Base-by-base conservation (phyloP, 345 rosid species). In the Gossypium turneri region DNA sequence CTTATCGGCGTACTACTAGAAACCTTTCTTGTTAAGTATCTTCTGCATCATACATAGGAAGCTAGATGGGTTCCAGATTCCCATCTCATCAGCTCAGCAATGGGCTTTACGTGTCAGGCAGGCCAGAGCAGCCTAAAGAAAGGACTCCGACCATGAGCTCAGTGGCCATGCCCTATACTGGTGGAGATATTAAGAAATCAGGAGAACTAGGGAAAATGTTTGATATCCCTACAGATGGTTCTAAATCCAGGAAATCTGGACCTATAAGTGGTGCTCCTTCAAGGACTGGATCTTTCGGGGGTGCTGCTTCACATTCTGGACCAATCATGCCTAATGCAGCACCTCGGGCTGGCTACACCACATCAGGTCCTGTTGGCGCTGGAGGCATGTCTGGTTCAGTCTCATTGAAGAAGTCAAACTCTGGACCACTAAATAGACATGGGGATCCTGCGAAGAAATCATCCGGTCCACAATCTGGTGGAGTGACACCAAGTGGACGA, bases 121-220 rank as follows among this genome's bases (percentile, higher is more conserved):
- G 91, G 77, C 93, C 89, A 3, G 98, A 94, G 78, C 98, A 89
- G 81, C 91, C 93, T 2, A 94, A 94, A 72, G 97, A 92, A 82
- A 86, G 88, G 76, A 58, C 89, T 72, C 97, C 97, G 4, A 92
- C 94, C 61, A 90, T 92, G 97, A 93, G 91, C 73, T 90, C 93
- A 15, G 88, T 80, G 13, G 93, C 97, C 80, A 86, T 92, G 97
- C 98, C 98, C 17, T 94, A 94, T 79, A 94, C 94, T 5, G 97
- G 98, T 55, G 98, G 98, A 59, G 94, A 94, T 79, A 90, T 94
- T 34, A 94, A 94, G 67, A 92, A 85, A 67, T 94, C 98, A 16
- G 98, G 98, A 82, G 97, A 94, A 61, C 75, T 94, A 45, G 98
- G 98, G 45, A 92, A 88, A 85, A 94, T 94, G 98, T 94, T 94